Conservation (phyloP, 768 basidiomycete genomes). For the Thelephora aurantiotincta region DNA sequence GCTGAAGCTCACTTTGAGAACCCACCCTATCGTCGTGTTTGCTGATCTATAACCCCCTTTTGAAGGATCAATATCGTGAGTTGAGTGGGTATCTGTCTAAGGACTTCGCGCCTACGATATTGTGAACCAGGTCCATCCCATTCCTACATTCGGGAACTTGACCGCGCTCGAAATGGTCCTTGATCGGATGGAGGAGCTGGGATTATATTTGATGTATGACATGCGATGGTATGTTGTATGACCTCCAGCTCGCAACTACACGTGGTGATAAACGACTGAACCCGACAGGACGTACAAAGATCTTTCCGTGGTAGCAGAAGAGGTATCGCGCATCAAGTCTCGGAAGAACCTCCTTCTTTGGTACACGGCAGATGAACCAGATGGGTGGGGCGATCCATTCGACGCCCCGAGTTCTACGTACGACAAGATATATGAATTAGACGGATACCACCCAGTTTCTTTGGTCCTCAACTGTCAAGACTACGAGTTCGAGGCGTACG, state of each 20-base stretch:
- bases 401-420: constrained; percentile 36
- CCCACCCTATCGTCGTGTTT: not conserved
- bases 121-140: constrained; percentile 42
- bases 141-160: constrained; percentile 50
- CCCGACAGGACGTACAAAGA: constrained; percentile 45
- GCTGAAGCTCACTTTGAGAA: not conserved
- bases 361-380: constrained; percentile 68
- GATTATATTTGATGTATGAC: constrained; percentile 69
- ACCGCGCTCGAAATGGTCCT: constrained; percentile 43
- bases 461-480: constrained; percentile 43
- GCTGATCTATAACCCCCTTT: constrained; percentile 10
- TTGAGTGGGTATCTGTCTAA: not conserved
- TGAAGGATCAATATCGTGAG: constrained; percentile 25
- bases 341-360: constrained; percentile 56
- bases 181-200: constrained; percentile 58
- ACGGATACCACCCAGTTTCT: constrained; percentile 46
- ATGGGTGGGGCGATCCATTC: constrained; percentile 43
- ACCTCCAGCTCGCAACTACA: not conserved
- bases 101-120: not conserved
- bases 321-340: constrained; percentile 56
- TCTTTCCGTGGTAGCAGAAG: constrained; percentile 39
- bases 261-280: not conserved
- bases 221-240: constrained; percentile 39
- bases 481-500: constrained; percentile 45
- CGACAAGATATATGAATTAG: constrained; percentile 31